A percentile compares a stretch with the other conserved stretches of the same genome.
phyloP scores from a whole-genome alignment of 805 yeast genomes.

The Kuraishia floccosa region DNA sequence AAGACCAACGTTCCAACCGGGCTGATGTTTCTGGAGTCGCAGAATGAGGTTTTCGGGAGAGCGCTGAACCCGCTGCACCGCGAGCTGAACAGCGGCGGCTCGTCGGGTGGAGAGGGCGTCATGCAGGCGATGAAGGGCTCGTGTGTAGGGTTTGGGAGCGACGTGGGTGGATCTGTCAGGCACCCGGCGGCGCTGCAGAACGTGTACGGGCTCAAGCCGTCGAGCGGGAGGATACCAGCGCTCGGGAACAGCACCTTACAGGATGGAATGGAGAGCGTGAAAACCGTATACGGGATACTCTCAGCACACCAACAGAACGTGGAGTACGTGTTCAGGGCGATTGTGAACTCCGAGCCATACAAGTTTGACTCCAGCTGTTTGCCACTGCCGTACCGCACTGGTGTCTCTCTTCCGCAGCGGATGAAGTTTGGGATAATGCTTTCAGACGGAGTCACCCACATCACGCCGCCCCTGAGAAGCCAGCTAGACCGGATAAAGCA shows the following conservation, averaged over 20 bases:
- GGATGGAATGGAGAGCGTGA: slow-evolving; percentile 26
- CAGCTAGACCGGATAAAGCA: slow-evolving; percentile 23
- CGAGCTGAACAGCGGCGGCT: slow-evolving; percentile 46
- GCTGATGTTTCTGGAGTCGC: slow-evolving; percentile 38
- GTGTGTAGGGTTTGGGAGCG: slow-evolving; percentile 48
- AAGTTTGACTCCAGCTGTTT: slow-evolving; percentile 23
- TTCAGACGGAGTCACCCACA: slow-evolving; percentile 29
- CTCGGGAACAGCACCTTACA: slow-evolving; percentile 5
- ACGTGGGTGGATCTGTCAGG: slow-evolving; percentile 52
- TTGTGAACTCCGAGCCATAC: slow-evolving; percentile 26
- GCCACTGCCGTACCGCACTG: slow-evolving; percentile 24
- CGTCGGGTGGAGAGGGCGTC: slow-evolving; percentile 56
- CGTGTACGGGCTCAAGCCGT: slow-evolving; percentile 6
- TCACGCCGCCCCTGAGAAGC: slow-evolving; percentile 33
- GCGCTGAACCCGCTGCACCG: slow-evolving; percentile 38
- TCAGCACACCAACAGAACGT: slow-evolving; percentile 25
- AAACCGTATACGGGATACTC: slow-evolving; percentile 38
- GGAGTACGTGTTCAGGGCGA: slow-evolving; percentile 12
- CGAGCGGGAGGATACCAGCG: slow-evolving; percentile 5
- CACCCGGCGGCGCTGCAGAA: slow-evolving; percentile 47
- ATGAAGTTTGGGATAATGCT: slow-evolving; percentile 25
- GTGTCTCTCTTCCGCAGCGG: slow-evolving; percentile 17
- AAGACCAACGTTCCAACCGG: slow-evolving; percentile 8
- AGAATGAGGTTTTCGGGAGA: slow-evolving; percentile 38
- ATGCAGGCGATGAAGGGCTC: slow-evolving; percentile 43